phyloP scores from a whole-genome alignment of 2,329 filamentous ascomycete species.

The Ascochyta fabae region DNA sequence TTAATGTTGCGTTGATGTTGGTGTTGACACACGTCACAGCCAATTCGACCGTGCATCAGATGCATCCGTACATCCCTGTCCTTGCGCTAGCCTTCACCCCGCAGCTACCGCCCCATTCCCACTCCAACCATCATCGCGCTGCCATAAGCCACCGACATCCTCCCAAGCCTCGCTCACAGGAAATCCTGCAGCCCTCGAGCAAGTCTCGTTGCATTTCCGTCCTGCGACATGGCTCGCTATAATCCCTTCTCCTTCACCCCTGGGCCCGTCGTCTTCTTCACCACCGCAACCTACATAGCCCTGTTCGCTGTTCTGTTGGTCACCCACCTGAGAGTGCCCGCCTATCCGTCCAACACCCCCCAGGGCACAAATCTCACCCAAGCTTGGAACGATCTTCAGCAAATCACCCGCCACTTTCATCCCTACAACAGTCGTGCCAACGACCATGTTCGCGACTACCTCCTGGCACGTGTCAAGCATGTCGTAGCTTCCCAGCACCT shows the following conservation, averaged over 20 bases:
- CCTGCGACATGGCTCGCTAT: constrained; percentile 42
- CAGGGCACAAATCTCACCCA: constrained; percentile 79
- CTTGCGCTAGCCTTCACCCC: constrained; percentile 13
- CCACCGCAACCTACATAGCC: constrained; percentile 76
- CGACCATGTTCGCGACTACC: constrained; percentile 77
- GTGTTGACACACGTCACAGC: not conserved
- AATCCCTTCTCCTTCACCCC: constrained; percentile 76
- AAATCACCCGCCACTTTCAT: constrained; percentile 77
- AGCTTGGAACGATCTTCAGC: constrained; percentile 83
- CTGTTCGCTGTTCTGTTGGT: constrained; percentile 75
- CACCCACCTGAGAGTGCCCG: constrained; percentile 77
- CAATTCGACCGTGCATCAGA: not conserved
- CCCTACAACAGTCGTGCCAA: constrained; percentile 89
- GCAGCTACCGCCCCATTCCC: not conserved
- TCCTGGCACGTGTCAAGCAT: constrained; percentile 72
- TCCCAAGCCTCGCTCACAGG: not conserved
- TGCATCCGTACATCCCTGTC: constrained; percentile 1
- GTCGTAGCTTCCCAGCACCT: constrained; percentile 69
- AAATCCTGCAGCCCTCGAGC: constrained; percentile 14
- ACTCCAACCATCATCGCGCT: constrained; percentile 21
- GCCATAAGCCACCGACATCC: constrained; percentile 13
- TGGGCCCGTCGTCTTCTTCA: constrained; percentile 81
- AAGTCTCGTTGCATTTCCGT: constrained; percentile 12
- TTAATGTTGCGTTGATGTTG: too few relatives aligned
- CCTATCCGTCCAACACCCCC: constrained; percentile 62